Evolutionary conservation across 345 rosid species (phyloP).

Genomic region (Hevea brasiliensis): DNA sequence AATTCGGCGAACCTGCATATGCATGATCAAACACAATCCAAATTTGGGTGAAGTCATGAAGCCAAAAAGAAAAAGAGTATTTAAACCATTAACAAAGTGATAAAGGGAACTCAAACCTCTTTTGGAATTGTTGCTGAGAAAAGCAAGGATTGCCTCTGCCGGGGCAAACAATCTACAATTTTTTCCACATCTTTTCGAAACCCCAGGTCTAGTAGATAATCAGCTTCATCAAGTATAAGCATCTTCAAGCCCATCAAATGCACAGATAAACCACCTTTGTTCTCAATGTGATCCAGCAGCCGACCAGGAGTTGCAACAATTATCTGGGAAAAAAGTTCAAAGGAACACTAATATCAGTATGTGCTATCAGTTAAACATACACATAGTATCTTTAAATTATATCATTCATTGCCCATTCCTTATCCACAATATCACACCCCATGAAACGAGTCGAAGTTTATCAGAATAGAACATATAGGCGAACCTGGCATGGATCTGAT

Average conservation of each 20-base stretch:
- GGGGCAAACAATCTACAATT: constrained; percentile 84
- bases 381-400: neutral
- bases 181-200: constrained; percentile 93
- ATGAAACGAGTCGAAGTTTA: constrained; percentile 11
- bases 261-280: constrained; percentile 68
- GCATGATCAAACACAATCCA: constrained; percentile 5
- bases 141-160: constrained; percentile 76
- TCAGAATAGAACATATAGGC: constrained; percentile 18
- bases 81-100: constrained; percentile 12
- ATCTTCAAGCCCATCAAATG: constrained; percentile 88
- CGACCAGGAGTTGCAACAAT: constrained; percentile 96
- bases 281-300: constrained; percentile 89
- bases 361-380: constrained; percentile 10
- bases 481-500: constrained; percentile 89
- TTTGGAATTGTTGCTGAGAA: constrained; percentile 92
- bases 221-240: constrained; percentile 96
- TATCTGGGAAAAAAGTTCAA: constrained; percentile 47
- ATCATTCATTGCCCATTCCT: neutral
- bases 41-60: constrained; percentile 12
- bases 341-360: neutral
- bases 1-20: constrained; percentile 74
- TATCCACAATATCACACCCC: neutral
- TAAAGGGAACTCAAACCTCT: constrained; percentile 52
- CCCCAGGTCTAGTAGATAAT: constrained; percentile 87
- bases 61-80: neutral